Percentiles rank a stretch among this genome's conserved stretches.
These are phyloP conservation scores for Colletotrichum sojae DNA, from an alignment of 2,329 filamentous ascomycete species.

Conservation along the genomic window DNA sequence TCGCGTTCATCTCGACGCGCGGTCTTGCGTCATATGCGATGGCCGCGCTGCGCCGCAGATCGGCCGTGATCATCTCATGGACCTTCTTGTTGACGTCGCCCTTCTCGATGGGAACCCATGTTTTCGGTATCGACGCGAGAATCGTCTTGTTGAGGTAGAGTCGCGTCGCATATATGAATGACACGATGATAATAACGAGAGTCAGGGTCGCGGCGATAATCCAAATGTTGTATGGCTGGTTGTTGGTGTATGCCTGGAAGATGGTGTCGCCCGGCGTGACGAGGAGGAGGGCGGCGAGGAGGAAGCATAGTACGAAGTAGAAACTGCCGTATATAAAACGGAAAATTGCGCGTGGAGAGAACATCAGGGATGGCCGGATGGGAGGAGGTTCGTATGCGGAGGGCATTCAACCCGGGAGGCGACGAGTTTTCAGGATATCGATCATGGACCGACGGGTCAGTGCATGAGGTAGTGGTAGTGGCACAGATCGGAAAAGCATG, in stretches of 20 bases:
- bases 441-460: constrained; percentile 38
- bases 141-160: constrained; percentile 88
- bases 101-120: constrained; percentile 88
- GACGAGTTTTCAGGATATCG: constrained; percentile 35
- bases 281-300: constrained; percentile 81
- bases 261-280: constrained; percentile 87
- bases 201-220: constrained; percentile 84
- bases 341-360: constrained; percentile 71
- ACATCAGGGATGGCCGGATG: constrained; percentile 49
- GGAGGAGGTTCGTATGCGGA: constrained; percentile 31
- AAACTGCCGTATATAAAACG: constrained; percentile 85
- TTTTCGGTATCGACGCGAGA: constrained; percentile 86
- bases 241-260: constrained; percentile 78
- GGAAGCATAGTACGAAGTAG: constrained; percentile 82
- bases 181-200: constrained; percentile 77
- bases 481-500: constrained; percentile 43
- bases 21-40: constrained; percentile 86
- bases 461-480: constrained; percentile 45
- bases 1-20: constrained; percentile 60
- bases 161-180: constrained; percentile 85
- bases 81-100: constrained; percentile 84
- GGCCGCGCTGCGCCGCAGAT: constrained; percentile 82
- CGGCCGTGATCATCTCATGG: constrained; percentile 79
- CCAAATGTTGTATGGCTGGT: constrained; percentile 84
- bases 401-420: constrained; percentile 40